Base-by-base conservation (phyloP, 306 rosid species). In the Glycyrrhiza uralensis region DNA sequence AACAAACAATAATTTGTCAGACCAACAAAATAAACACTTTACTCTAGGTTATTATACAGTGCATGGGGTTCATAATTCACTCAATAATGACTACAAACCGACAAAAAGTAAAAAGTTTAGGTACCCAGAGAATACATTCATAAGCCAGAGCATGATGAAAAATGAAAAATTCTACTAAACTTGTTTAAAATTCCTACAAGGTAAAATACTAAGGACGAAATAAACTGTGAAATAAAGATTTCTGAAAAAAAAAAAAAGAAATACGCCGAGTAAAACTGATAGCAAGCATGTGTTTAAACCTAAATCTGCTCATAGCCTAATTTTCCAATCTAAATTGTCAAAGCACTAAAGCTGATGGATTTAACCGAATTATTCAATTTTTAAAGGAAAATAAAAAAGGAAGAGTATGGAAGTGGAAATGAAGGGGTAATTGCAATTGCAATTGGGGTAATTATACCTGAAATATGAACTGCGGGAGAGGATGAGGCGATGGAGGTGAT, bases 381-480 rank as follows among this genome's bases (percentile, higher is more conserved):
- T 8, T 19, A 29, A 17, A 46, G n/a, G 0, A 22, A 20, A 41
- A 44, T 13, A 3, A 32, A 18, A 6, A 14, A 23, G 26, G 51
- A 44, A 55, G 1, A 0, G 12, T 6, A 2, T 4, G 22, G 32
- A 22, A 39, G 64, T 6, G 41, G 59, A 47, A 67, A 67, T 2
- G 38, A n/a, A 45, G 30, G 7, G 36, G 7, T 28, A 11, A 46
- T 46, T 9, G 56, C 6, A 11, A 46, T 46, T 9, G 56, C 6
- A 24, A 46, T 7, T 24, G 36, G 22, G 67, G 36, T 33, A n/a
- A n/a, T n/a, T n/a, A n/a, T n/a, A 93, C 98, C 98, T 83, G 89
- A 94, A 94, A 85, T 94, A 94, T 10, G 98, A 91, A 81, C 99
- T 94, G 69, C 99, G 99, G 6, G 99, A 91, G 67, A 94, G 91